Conservation (phyloP, 1,284 basidiomycete species). For the Athelia psychrophila region DNA sequence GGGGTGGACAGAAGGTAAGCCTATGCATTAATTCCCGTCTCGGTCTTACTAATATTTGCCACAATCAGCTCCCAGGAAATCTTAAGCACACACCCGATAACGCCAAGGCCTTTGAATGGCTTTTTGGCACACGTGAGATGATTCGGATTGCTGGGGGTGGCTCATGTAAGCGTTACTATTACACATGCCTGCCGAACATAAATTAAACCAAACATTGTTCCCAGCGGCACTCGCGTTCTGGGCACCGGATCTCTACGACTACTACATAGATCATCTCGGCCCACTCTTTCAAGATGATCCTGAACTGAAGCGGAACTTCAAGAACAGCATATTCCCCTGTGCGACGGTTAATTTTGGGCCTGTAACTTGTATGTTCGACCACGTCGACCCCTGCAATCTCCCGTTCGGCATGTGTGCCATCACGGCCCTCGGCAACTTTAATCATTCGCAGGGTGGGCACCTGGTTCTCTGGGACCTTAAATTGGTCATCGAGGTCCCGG, state of each 20-base stretch:
- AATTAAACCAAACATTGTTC: too few relatives aligned
- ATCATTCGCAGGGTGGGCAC: slow-evolving; percentile 1
- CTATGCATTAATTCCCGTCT: not conserved
- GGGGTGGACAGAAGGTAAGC: slow-evolving; percentile 1
- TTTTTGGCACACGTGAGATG: not conserved
- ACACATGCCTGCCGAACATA: not conserved
- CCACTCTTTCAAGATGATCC: not conserved
- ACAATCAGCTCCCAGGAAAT: not conserved
- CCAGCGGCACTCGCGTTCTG: not conserved
- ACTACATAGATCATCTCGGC: not conserved
- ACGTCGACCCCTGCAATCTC: not conserved
- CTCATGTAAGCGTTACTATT: not conserved
- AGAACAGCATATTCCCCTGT: not conserved
- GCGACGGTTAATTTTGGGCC: slow-evolving; percentile 2
- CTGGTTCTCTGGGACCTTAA: slow-evolving; percentile 3
- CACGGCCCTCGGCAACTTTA: slow-evolving; percentile 1
- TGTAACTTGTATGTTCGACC: not conserved
- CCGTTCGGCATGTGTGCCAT: not conserved
- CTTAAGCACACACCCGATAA: not conserved
- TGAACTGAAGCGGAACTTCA: not conserved
- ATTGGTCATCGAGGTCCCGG: slow-evolving; percentile 4
- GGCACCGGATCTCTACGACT: not conserved
- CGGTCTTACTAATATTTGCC: not conserved
- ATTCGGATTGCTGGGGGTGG: not conserved
- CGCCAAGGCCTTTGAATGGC: not conserved